Evolutionary conservation across 345 rosid genomes (phyloP), one percentile per base, ranked within the genome.

Genomic region (Microthlaspi erraticum): DNA sequence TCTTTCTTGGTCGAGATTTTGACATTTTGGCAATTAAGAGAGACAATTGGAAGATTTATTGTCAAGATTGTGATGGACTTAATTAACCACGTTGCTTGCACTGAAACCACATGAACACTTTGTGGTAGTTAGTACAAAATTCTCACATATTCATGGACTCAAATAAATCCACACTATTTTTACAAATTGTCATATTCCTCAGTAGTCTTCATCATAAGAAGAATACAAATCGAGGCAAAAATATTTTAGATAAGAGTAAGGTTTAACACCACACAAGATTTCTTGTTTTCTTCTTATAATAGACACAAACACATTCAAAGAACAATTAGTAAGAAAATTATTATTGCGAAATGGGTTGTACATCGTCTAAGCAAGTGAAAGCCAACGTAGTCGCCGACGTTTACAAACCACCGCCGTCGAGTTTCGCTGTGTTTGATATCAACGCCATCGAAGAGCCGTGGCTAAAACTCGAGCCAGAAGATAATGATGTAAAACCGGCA

Each of bases 401-500:
- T 50, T 92, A 92, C 82, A 84, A 84, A 13, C 98, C 97, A 6
- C 80, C 84, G 1, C 97, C 92, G 0, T 71, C 98, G 1, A 85
- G 96, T 80, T 86, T 94, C 23, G 88, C 93, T 0, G 91, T 88
- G 26, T 90, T 90, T 62, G 85, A 95, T 60, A 77, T 94, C 80
- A 85, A 81, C 83, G 73, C 98, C 60, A 78, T 92, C 38, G 70
- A 90, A 55, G 99, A 91, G 70, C 99, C 99, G 5, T 94, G 98
- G 99, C 86, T 86, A 0, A 71, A 72, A 29, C 79, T 83, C 7
- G 75, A 72, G 8, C 73, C 69, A 8, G 76, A 84, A 6, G 78
- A 64, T n/a, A 85, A 80, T 38, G 82, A 80, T 42, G 82, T 83
- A 8, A 70, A 76, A 43, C 71, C 79, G 0, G 0, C 81, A 36